Base-by-base conservation (phyloP, 2,329 filamentous ascomycete species). In the Cordyceps cateniannulata region DNA sequence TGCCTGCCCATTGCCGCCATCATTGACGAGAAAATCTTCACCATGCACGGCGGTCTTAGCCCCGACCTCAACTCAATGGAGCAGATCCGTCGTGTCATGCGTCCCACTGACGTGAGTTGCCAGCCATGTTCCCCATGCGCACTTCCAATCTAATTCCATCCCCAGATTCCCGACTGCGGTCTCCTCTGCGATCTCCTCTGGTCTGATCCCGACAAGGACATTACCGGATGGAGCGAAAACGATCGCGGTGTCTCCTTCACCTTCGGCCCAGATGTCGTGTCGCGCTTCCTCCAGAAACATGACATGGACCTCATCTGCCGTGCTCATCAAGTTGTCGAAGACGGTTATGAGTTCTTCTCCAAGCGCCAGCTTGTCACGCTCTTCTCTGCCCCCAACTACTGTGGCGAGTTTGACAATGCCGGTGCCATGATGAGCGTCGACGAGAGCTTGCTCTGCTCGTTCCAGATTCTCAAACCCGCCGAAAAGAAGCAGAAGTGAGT, bases 401-500 rank as follows among this genome's bases (percentile, higher is more conserved):
- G 93, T 71, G 93, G 93, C 76, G 95, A 99, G 79, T 99, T 99
- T 73, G 95, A 99, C 82, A 99, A 99, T 73, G 93, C 93, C 58
- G 95, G 95, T 74, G 95, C 95, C 66, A 98, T 99, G 93, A 98
- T 99, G 95, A 97, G 93, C 73, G 95, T 99, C 44, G 95, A 98
- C 74, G 95, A 98, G 83, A 97, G 93, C 76, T 80, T 99, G 77
- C 83, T 99, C 71, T 99, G 95, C 83, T 97, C 93, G 65, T 99
- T 99, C 88, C 95, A 98, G 90, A 98, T 99, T 75, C 84, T 99
- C 81, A 99, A 98, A 83, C 95, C 95, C 73, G 95, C 95, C 77
- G 95, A 99, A 86, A 99, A 99, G 88, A 99, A 99, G 88, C 93
- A 97, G 91, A 98, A 98, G 93, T 98, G 96, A 83, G 93, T 96